Percentiles rank a stretch among this genome's conserved stretches.
phyloP scores from a whole-genome alignment of 2,329 filamentous ascomycete species.

The Cladorrhinum sp. region DNA sequence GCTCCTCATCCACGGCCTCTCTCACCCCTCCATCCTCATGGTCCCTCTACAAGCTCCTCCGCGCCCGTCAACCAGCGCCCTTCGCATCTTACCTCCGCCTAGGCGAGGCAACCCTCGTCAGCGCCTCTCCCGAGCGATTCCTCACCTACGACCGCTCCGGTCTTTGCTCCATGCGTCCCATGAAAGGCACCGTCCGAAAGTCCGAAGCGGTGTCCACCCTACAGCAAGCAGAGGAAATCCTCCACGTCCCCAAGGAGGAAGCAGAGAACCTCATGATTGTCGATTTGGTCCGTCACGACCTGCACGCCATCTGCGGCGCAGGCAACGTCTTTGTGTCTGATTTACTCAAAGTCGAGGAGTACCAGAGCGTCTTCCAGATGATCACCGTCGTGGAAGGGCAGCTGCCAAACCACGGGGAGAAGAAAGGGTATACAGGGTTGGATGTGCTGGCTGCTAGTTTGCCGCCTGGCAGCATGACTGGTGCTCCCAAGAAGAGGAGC shows the following conservation, averaged over 20 bases:
- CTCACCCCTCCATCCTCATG: conserved; percentile 47
- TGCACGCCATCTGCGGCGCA: conserved; percentile 78
- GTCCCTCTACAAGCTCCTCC: conserved; percentile 69
- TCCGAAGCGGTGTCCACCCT: conserved; percentile 61
- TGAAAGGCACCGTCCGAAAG: conserved; percentile 95
- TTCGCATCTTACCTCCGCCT: conserved; percentile 82
- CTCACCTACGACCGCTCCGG: conserved; percentile 56
- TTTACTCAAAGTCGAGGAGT: conserved; percentile 84
- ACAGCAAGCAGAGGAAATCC: conserved; percentile 67
- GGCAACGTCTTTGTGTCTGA: conserved; percentile 71
- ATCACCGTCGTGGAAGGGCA: conserved; percentile 79
- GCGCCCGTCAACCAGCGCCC: conserved; percentile 71
- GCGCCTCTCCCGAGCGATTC: conserved; percentile 87
- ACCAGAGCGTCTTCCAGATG: conserved; percentile 87
- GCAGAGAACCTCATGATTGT: conserved; percentile 99
- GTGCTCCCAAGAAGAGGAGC: conserved; percentile 88
- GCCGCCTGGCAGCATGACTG: conserved; percentile 94
- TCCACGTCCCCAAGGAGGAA: conserved; percentile 81
- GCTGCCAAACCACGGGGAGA: conserved; percentile 37
- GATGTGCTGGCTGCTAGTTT: conserved; percentile 75
- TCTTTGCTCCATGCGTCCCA: conserved; percentile 77
- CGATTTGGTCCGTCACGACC: conserved; percentile 89
- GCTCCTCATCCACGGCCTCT: background rate
- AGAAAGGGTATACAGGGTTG: conserved; percentile 58
- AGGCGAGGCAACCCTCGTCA: conserved; percentile 66